Percentiles rank a stretch among this genome's conserved stretches.
Evolutionary conservation across 805 yeast genomes (phyloP).

Genomic region (Wickerhamiella azyma): DNA sequence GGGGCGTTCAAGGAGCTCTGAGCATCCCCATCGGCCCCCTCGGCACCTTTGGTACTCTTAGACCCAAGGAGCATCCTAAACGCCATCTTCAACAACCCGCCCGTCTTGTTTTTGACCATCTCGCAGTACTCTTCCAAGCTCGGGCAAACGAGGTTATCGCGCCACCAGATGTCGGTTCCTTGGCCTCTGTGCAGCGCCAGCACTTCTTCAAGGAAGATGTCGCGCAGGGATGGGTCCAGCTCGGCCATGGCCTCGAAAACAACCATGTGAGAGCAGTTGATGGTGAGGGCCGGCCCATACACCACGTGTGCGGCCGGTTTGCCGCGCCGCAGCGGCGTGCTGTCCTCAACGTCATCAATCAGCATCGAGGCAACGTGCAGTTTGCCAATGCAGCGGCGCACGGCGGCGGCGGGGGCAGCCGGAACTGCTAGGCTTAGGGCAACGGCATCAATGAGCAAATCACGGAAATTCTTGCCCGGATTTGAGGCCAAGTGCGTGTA

Average conservation of each 20-base stretch:
- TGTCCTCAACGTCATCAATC: conserved; percentile 84
- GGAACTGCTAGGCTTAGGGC: conserved; percentile 38
- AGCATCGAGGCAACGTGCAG: conserved; percentile 55
- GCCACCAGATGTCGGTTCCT: conserved; percentile 79
- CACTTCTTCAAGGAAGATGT: conserved; percentile 55
- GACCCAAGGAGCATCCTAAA: conserved; percentile 40
- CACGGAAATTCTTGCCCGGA: conserved; percentile 46
- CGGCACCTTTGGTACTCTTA: neutral
- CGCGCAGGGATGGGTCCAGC: conserved; percentile 24
- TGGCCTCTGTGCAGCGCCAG: conserved; percentile 78
- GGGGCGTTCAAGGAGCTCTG: too few species aligned
- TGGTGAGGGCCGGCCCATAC: conserved; percentile 66
- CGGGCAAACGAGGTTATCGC: conserved; percentile 52
- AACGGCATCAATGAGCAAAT: conserved; percentile 37
- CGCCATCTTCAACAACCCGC: conserved; percentile 72
- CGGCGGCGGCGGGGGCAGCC: conserved; percentile 13
- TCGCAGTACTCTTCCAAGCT: conserved; percentile 47
- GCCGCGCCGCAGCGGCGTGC: conserved; percentile 59
- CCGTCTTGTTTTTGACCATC: conserved; percentile 84
- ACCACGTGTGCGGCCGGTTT: conserved; percentile 62
- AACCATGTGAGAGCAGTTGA: conserved; percentile 73
- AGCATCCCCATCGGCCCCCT: too few species aligned
- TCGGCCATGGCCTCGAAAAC: conserved; percentile 56
- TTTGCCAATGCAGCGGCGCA: conserved; percentile 40
- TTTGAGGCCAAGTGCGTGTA: conserved; percentile 36